Percentiles rank a stretch among this genome's conserved stretches.
Conservation (phyloP, 345 rosid species). For the Salix suchowensis region DNA sequence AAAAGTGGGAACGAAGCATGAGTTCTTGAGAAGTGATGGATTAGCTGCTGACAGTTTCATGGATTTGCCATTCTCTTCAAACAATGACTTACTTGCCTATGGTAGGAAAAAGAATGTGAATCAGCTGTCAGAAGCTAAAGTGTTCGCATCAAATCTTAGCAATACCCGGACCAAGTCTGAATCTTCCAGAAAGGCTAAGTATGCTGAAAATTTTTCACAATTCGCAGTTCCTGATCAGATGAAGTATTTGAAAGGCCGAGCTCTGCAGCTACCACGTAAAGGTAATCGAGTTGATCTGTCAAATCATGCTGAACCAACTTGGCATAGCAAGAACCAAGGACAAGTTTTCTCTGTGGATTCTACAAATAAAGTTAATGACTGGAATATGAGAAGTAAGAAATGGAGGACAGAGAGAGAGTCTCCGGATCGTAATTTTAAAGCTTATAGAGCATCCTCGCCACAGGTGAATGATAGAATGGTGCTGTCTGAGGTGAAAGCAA, state of each 20-base stretch:
- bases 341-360: slow-evolving; percentile 47
- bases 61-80: slow-evolving; percentile 56
- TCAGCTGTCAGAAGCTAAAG: slow-evolving; percentile 33
- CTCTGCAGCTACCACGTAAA: slow-evolving; percentile 28
- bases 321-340: slow-evolving; percentile 45
- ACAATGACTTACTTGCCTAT: slow-evolving; percentile 41
- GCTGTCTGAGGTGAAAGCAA: slow-evolving; percentile 50
- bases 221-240: slow-evolving; percentile 47
- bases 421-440: slow-evolving; percentile 46
- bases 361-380: slow-evolving; percentile 47
- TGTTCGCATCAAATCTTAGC: slow-evolving; percentile 27
- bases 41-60: slow-evolving; percentile 36
- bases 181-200: slow-evolving; percentile 12
- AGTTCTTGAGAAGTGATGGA: slow-evolving; percentile 40
- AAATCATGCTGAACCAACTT: slow-evolving; percentile 38
- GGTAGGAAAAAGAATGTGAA: slow-evolving; percentile 35
- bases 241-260: slow-evolving; percentile 48
- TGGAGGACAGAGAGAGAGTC: slow-evolving; percentile 54
- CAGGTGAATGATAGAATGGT: slow-evolving; percentile 52
- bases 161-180: slow-evolving; percentile 14
- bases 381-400: slow-evolving; percentile 62
- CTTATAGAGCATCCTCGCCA: slow-evolving; percentile 48
- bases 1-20: slow-evolving; percentile 55
- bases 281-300: slow-evolving; percentile 50
- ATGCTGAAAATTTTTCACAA: slow-evolving; percentile 39